Evolutionary conservation across 2,329 filamentous ascomycete species (phyloP).

Genomic region (Arthrobotrys sinensis): DNA sequence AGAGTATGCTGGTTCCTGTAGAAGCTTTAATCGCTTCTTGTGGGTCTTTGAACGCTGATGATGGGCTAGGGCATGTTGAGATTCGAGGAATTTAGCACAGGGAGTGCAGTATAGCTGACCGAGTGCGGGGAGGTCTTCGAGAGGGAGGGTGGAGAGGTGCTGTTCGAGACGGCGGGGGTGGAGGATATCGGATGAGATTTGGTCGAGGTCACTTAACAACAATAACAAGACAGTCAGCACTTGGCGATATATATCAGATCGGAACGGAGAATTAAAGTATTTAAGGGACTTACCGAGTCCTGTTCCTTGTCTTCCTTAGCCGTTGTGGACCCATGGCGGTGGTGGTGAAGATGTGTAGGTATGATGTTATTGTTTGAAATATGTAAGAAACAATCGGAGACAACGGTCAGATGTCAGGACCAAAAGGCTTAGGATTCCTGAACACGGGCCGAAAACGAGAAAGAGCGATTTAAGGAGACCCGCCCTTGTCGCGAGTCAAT

Average conservation of each 20-base stretch:
- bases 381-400: neutral
- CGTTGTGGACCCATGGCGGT: constrained; percentile 55
- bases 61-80: constrained; percentile 79
- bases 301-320: constrained; percentile 76
- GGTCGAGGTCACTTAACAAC: constrained; percentile 84
- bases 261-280: neutral
- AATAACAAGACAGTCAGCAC: neutral
- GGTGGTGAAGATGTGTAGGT: neutral
- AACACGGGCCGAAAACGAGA: constrained; percentile 59
- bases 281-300: constrained; percentile 73
- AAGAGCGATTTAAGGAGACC: constrained; percentile 43
- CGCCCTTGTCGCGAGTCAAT: constrained; percentile 59
- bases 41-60: constrained; percentile 93
- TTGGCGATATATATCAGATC: neutral
- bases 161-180: constrained; percentile 84
- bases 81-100: constrained; percentile 97
- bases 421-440: constrained; percentile 54
- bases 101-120: constrained; percentile 90
- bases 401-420: constrained; percentile 45
- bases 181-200: constrained; percentile 86
- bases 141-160: constrained; percentile 82
- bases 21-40: constrained; percentile 81
- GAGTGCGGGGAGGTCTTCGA: constrained; percentile 88
- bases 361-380: neutral
- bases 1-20: constrained; percentile 87